Evolutionary conservation across 192 early-diverging fungal species (phyloP).

Genomic region (Coemansia sp.): DNA sequence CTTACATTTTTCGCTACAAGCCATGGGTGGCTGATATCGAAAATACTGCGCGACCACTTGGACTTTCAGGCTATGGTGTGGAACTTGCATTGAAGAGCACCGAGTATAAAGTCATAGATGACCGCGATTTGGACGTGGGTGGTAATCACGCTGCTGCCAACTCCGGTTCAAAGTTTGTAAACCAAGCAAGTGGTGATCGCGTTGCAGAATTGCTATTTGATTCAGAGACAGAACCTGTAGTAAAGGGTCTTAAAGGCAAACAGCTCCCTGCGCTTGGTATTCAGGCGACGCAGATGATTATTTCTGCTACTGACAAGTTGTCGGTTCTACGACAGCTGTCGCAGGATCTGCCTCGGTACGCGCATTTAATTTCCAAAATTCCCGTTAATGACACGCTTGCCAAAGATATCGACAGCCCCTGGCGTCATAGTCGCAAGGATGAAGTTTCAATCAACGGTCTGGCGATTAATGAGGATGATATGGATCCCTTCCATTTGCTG

Average conservation of each 20-base stretch:
- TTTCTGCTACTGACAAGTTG: constrained; percentile 63
- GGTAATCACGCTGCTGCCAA: not conserved
- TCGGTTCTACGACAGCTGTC: constrained; percentile 63
- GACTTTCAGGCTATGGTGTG: constrained; percentile 87
- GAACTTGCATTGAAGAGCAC: constrained; percentile 93
- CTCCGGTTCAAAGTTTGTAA: not conserved
- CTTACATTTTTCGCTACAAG: constrained; percentile 75
- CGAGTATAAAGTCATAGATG: constrained; percentile 95
- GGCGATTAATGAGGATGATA: constrained; percentile 50
- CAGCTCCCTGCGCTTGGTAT: constrained; percentile 60
- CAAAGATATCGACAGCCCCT: constrained; percentile 38
- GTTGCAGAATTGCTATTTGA: constrained; percentile 81
- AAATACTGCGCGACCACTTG: constrained; percentile 17
- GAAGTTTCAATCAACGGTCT: constrained; percentile 69
- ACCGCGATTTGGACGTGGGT: constrained; percentile 63
- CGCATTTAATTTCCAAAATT: constrained; percentile 67
- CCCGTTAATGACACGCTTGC: constrained; percentile 52
- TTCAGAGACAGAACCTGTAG: constrained; percentile 82
- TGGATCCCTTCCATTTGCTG: constrained; percentile 68
- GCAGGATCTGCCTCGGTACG: constrained; percentile 89
- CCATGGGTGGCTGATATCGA: constrained; percentile 34
- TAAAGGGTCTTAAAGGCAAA: constrained; percentile 70
- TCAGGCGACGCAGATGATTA: constrained; percentile 72
- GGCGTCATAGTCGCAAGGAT: constrained; percentile 11
- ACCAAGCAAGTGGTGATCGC: constrained; percentile 61